Evolutionary conservation across 2,329 filamentous ascomycete genomes (phyloP).

Genomic region (Clathrospora elynae): DNA sequence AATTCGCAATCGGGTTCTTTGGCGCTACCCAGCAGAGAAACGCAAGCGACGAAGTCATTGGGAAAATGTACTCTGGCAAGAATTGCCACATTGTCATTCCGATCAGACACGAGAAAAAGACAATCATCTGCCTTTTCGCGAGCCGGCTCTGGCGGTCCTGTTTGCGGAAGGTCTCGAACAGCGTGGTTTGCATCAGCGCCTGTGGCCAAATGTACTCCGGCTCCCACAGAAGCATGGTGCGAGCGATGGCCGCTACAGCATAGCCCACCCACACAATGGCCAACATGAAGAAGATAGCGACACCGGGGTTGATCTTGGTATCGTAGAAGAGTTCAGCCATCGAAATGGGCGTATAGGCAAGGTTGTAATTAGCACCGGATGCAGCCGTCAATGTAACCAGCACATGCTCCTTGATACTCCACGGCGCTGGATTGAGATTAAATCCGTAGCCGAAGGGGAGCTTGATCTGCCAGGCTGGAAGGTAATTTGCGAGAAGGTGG

Average conservation of each 20-base stretch:
- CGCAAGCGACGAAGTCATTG: slow-evolving; percentile 63
- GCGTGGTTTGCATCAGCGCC: slow-evolving; percentile 61
- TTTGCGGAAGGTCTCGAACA: slow-evolving; percentile 63
- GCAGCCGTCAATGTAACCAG: slow-evolving; percentile 57
- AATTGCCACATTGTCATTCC: slow-evolving; percentile 66
- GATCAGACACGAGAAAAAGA: slow-evolving; percentile 61
- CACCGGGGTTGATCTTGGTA: slow-evolving; percentile 57
- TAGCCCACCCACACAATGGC: slow-evolving; percentile 64
- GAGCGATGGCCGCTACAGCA: slow-evolving; percentile 62
- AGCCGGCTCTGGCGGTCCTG: slow-evolving; percentile 58
- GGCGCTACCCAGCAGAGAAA: slow-evolving; percentile 69
- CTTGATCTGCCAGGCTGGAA: slow-evolving; percentile 56
- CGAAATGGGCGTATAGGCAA: slow-evolving; percentile 57
- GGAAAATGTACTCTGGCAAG: slow-evolving; percentile 65
- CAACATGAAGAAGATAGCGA: slow-evolving; percentile 66
- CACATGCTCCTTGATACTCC: slow-evolving; percentile 63
- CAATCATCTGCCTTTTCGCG: slow-evolving; percentile 60
- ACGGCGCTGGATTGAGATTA: slow-evolving; percentile 62
- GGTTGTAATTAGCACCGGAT: slow-evolving; percentile 41
- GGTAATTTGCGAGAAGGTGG: slow-evolving; percentile 57
- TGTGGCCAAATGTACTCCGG: slow-evolving; percentile 61
- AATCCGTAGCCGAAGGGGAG: slow-evolving; percentile 57
- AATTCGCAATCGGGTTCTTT: slow-evolving; percentile 62
- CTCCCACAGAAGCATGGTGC: slow-evolving; percentile 63
- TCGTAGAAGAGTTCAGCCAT: slow-evolving; percentile 64